Evolutionary conservation across 2,329 filamentous ascomycete genomes (phyloP), one percentile per base, ranked within the genome.

Genomic region (Phyllosticta ampelicida): DNA sequence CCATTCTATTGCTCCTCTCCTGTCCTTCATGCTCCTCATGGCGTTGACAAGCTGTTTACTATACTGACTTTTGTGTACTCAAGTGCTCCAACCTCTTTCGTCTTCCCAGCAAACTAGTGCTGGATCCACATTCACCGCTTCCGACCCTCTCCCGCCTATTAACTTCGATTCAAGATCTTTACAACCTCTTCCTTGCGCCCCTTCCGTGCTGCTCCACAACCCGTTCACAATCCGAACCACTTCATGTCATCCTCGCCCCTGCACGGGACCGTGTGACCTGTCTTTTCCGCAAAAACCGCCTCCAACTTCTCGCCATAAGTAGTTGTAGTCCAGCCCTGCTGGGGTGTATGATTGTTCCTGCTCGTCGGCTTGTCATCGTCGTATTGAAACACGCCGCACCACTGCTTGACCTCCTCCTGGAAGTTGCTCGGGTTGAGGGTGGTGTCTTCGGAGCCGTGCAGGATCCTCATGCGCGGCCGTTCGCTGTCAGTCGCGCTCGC

Each of bases 391-490:
- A 70, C 67, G 29, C 67, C 67, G 0, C 65, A 67, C 68, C 67
- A 71, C 58, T 70, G 67, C 63, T 70, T 70, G 16, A 69, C 60
- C 13, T 77, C 77, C 71, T 84, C 81, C 48, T 80, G 67, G 64
- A 81, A 82, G 68, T 83, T 83, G 63, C 75, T 74, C 16, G 76
- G 76, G 54, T 73, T 71, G 9, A 84, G 71, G 0, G 75, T 80
- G 10, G 67, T 68, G 65, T 84, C 81, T 2, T 66, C 68, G 44
- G 75, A 77, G 48, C 81, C 81, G 65, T 84, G 81, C 71, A 78
- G 83, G 65, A 83, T 75, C 65, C 81, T 78, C 75, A 84, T 79
- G 57, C 74, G 75, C 1, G 81, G 80, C 10, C 55, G 55, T 16
- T 44, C 13, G 30, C 30, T 44, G 13, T 44, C 8, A 6, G 13